These are phyloP conservation scores for Nectriaceae sp. DNA, from an alignment of 2,329 filamentous ascomycete genomes.

Conservation along the genomic window DNA sequence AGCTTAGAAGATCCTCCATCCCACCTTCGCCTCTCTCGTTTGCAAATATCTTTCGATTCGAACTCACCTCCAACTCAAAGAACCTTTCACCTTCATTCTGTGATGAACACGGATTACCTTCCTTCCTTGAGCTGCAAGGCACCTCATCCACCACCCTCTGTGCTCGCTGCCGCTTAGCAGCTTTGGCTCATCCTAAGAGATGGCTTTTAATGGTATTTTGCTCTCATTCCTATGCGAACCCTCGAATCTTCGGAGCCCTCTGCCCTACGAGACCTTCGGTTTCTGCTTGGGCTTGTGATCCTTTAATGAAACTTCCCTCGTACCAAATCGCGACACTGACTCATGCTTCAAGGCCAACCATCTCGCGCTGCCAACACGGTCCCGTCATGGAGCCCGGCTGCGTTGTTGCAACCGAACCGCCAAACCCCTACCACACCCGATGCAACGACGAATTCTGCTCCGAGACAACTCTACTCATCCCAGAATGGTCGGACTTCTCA, in stretches of 20 bases:
- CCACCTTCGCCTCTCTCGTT: background rate
- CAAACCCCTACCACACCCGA: constrained; percentile 31
- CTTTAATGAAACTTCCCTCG: too few species aligned
- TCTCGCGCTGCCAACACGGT: constrained; percentile 28
- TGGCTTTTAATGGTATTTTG: constrained; percentile 34
- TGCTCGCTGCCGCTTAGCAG: constrained; percentile 24
- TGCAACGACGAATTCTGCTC: constrained; percentile 24
- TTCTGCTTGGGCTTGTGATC: too few species aligned
- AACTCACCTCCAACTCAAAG: constrained; percentile 1
- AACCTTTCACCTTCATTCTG: constrained; percentile 16
- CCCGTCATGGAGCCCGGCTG: constrained; percentile 44
- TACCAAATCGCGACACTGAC: too few species aligned
- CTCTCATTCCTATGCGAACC: constrained; percentile 3
- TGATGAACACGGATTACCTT: constrained; percentile 23
- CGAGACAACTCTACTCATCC: constrained; percentile 24
- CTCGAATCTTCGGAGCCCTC: too few species aligned
- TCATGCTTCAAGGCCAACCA: constrained; percentile 26
- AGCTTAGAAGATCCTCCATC: background rate
- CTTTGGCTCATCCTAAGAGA: constrained; percentile 25
- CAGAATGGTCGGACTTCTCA: constrained; percentile 23
- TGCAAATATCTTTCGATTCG: background rate
- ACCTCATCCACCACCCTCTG: constrained; percentile 21
- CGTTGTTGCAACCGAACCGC: constrained; percentile 41
- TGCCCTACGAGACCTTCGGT: too few species aligned
- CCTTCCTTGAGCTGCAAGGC: constrained; percentile 20